phyloP scores from a whole-genome alignment of 371 early-diverging fungal species.

The Mortierella sp. region DNA sequence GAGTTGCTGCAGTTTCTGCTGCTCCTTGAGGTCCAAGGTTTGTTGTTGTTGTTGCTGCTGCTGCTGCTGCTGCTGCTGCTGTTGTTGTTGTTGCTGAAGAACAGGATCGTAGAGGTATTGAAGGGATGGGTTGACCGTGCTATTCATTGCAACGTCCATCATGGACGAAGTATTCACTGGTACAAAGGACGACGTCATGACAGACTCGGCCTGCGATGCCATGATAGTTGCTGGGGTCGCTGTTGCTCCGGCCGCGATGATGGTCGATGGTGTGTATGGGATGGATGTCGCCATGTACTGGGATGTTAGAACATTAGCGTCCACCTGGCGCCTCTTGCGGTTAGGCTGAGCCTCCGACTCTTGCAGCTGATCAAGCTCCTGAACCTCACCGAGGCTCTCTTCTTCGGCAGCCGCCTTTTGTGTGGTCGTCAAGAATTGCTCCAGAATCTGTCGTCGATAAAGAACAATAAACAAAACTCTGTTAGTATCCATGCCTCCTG shows the following conservation, averaged over 20 bases:
- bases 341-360: slow-evolving; percentile 6
- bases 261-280: too few species aligned
- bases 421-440: slow-evolving; percentile 44
- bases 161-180: slow-evolving; percentile 23
- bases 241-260: too few species aligned
- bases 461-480: background rate
- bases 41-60: slow-evolving; percentile 14
- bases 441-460: slow-evolving; percentile 31
- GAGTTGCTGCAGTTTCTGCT: slow-evolving; percentile 51
- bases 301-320: slow-evolving; percentile 2
- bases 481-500: background rate
- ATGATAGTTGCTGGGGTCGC: background rate
- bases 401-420: slow-evolving; percentile 41
- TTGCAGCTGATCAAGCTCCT: slow-evolving; percentile 1
- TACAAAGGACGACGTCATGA: slow-evolving; percentile 11
- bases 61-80: slow-evolving; percentile 26
- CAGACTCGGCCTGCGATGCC: background rate
- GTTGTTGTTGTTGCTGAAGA: slow-evolving; percentile 24
- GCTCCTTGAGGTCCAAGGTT: slow-evolving; percentile 40
- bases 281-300: background rate
- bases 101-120: too few species aligned
- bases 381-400: background rate
- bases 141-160: slow-evolving; percentile 9
- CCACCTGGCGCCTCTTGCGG: slow-evolving; percentile 45
- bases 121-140: too few species aligned